phyloP scores from a whole-genome alignment of 129 eudicot genomes.

The Artemisia argyi region DNA sequence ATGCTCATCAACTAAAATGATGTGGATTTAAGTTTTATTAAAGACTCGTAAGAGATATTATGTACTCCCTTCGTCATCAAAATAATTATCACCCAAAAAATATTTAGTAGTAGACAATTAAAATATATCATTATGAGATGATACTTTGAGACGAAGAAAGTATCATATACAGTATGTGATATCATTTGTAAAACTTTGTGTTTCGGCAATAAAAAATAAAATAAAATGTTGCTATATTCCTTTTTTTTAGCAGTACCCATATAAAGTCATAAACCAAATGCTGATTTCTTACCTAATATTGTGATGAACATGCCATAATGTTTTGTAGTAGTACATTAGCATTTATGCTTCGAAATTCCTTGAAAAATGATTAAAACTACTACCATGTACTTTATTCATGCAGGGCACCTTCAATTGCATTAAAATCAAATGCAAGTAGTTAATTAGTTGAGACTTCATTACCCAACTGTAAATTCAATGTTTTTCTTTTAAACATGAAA shows the following conservation, averaged over 20 bases:
- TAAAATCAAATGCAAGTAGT: neutral
- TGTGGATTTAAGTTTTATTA: no score
- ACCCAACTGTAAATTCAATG: neutral
- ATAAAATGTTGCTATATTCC: neutral
- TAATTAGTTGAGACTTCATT: neutral
- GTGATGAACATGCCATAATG: conserved; percentile 13
- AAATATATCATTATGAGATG: no score
- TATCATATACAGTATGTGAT: no score
- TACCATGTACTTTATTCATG: conserved; percentile 13
- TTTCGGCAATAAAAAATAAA: neutral
- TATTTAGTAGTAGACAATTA: no score
- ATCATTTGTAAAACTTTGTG: no score
- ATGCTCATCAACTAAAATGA: no score
- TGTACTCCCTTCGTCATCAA: no score
- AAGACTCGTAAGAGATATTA: no score
- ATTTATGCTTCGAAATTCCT: conserved; percentile 4
- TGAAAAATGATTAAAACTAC: conserved; percentile 15
- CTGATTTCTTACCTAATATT: neutral
- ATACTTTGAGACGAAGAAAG: no score
- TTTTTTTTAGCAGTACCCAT: neutral
- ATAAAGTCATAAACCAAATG: neutral
- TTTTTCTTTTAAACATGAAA: no score
- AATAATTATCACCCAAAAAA: no score
- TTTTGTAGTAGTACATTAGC: conserved; percentile 8
- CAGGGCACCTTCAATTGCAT: neutral